Evolutionary conservation across 1,284 basidiomycete species (phyloP).

Genomic region (Ceratobasidium sp.): DNA sequence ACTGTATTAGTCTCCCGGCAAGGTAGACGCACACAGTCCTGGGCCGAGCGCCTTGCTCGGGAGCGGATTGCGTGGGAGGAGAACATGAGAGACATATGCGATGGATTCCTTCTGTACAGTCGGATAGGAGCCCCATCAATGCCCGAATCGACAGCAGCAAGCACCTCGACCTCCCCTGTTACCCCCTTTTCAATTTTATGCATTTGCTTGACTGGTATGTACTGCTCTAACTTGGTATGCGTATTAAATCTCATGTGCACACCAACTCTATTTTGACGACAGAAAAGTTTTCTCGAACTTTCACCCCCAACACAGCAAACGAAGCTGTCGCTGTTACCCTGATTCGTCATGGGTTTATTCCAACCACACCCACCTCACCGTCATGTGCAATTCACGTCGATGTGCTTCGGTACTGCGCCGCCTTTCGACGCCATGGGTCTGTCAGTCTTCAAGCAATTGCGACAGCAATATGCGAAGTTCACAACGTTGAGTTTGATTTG

Average conservation of each 20-base stretch:
- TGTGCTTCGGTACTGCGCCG: conserved; percentile 2
- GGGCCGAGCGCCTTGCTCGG: conserved; percentile 22
- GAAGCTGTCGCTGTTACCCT: neutral
- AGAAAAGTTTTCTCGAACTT: neutral
- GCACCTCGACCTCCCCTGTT: neutral
- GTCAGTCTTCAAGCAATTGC: conserved; percentile 5
- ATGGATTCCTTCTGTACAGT: neutral
- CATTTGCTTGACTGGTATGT: conserved; percentile 20
- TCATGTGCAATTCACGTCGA: conserved; percentile 17
- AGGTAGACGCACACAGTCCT: neutral
- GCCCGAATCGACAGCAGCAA: neutral
- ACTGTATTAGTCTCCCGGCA: neutral
- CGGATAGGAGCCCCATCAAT: neutral
- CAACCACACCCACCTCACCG: conserved; percentile 15
- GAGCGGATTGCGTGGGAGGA: conserved; percentile 24
- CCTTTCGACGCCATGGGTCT: neutral
- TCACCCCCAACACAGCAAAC: neutral
- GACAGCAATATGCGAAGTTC: conserved; percentile 8
- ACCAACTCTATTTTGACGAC: neutral
- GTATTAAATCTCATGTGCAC: neutral
- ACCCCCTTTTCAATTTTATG: conserved; percentile 19
- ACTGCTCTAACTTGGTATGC: too few relatives aligned
- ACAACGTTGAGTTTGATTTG: conserved; percentile 1
- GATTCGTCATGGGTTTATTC: conserved; percentile 3
- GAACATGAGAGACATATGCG: neutral